A percentile compares a stretch with the other conserved stretches of the same genome.
Evolutionary conservation across 768 basidiomycete genomes (phyloP).

Genomic region (Cytidiella melzeri): DNA sequence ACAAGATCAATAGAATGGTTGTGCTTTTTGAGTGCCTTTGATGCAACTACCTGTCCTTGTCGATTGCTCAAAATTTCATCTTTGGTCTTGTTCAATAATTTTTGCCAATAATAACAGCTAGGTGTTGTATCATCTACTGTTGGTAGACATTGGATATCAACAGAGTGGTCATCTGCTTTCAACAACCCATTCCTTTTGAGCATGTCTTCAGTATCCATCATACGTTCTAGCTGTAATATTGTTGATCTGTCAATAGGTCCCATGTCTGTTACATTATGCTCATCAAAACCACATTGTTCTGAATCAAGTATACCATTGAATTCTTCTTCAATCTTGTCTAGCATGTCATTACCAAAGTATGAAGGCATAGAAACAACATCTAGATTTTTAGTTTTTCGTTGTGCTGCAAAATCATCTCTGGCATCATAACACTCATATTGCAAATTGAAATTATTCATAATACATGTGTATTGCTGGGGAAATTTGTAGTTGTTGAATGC

Average conservation of each 20-base stretch:
- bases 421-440: slow-evolving; percentile 32
- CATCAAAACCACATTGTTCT: not conserved
- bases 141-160: not conserved
- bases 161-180: not conserved
- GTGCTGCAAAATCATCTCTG: slow-evolving; percentile 26
- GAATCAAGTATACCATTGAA: not conserved
- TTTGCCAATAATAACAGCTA: not conserved
- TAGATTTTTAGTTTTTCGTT: slow-evolving; percentile 6
- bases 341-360: not conserved
- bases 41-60: not conserved
- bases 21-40: not conserved
- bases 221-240: not conserved
- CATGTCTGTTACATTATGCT: not conserved
- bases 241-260: not conserved
- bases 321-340: not conserved
- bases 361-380: not conserved
- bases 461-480: slow-evolving; percentile 11
- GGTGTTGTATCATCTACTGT: not conserved
- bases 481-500: not conserved
- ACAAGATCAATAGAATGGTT: not conserved
- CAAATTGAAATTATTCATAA: slow-evolving; percentile 22
- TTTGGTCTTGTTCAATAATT: not conserved
- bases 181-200: not conserved
- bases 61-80: not conserved
- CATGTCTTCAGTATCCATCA: slow-evolving; percentile 1